phyloP scores from a whole-genome alignment of 2,329 filamentous ascomycete genomes.

The Fusarium albidum region DNA sequence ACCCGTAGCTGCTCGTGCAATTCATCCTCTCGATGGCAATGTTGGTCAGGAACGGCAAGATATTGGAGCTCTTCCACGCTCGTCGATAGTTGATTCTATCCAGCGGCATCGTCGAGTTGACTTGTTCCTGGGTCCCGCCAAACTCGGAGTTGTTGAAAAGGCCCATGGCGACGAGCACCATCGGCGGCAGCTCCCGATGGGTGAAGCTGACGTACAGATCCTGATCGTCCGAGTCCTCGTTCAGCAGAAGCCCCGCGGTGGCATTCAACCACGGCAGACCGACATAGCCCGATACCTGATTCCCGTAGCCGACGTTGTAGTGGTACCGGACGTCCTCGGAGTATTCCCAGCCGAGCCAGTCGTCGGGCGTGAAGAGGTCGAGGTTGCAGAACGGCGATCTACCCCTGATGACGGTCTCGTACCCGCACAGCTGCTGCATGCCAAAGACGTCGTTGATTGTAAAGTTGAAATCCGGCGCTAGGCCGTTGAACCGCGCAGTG shows the following conservation, averaged over 20 bases:
- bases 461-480: constrained; percentile 68
- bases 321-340: constrained; percentile 70
- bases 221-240: constrained; percentile 49
- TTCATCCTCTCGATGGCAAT: constrained; percentile 71
- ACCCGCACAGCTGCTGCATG: constrained; percentile 72
- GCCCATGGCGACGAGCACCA: constrained; percentile 71
- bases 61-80: constrained; percentile 68
- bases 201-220: constrained; percentile 75
- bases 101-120: constrained; percentile 72
- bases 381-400: constrained; percentile 69
- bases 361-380: constrained; percentile 65
- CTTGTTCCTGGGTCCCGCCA: constrained; percentile 52
- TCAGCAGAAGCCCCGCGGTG: constrained; percentile 59
- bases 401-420: constrained; percentile 70
- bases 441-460: constrained; percentile 68
- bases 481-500: constrained; percentile 61
- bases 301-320: constrained; percentile 73
- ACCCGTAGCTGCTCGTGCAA: constrained; percentile 64
- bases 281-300: constrained; percentile 61
- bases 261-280: constrained; percentile 74
- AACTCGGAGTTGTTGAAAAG: constrained; percentile 74
- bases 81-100: constrained; percentile 69
- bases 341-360: constrained; percentile 74
- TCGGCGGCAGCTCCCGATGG: constrained; percentile 73
- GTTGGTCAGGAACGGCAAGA: constrained; percentile 72